Conservation (phyloP, 2,329 filamentous ascomycete species). For the Nannizziopsis barbatae region DNA sequence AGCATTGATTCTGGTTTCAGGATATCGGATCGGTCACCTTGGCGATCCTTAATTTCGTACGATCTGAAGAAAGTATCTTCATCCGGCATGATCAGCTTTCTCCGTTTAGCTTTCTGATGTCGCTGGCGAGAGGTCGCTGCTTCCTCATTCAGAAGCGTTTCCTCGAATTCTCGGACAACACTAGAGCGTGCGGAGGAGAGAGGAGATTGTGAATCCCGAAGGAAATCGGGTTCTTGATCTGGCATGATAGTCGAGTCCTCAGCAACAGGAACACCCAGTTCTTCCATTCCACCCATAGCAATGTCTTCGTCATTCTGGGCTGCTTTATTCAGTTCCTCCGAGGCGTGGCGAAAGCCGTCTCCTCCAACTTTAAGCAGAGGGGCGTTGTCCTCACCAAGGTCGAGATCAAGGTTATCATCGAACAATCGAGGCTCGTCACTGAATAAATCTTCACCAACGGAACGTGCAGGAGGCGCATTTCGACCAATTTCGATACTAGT, state of each 20-base stretch:
- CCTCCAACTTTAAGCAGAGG: conserved; percentile 33
- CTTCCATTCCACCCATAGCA: conserved; percentile 35
- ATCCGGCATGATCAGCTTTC: conserved; percentile 75
- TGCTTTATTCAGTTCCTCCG: conserved; percentile 50
- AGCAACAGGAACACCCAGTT: conserved; percentile 48
- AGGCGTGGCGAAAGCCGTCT: conserved; percentile 25
- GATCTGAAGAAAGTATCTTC: conserved; percentile 65
- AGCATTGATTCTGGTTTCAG: conserved; percentile 72
- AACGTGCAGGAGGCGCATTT: conserved; percentile 60
- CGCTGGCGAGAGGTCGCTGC: conserved; percentile 46
- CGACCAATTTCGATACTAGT: conserved; percentile 78
- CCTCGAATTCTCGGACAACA: conserved; percentile 50
- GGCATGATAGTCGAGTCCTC: conserved; percentile 35
- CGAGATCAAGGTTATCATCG: conserved; percentile 45
- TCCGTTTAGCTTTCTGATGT: conserved; percentile 62
- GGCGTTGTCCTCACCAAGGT: conserved; percentile 39
- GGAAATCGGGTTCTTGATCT: conserved; percentile 24
- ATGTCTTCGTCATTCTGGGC: conserved; percentile 46
- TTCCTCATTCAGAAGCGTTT: conserved; percentile 45
- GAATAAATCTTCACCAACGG: conserved; percentile 45
- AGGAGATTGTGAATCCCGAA: conserved; percentile 42
- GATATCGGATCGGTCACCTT: conserved; percentile 75
- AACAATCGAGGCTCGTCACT: conserved; percentile 49
- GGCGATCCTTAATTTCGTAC: conserved; percentile 71
- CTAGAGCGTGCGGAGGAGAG: conserved; percentile 44